A percentile compares a stretch with the other conserved stretches of the same genome.
Evolutionary conservation across 139 green algal genomes (phyloP).

Genomic region (Chlorella sp.): DNA sequence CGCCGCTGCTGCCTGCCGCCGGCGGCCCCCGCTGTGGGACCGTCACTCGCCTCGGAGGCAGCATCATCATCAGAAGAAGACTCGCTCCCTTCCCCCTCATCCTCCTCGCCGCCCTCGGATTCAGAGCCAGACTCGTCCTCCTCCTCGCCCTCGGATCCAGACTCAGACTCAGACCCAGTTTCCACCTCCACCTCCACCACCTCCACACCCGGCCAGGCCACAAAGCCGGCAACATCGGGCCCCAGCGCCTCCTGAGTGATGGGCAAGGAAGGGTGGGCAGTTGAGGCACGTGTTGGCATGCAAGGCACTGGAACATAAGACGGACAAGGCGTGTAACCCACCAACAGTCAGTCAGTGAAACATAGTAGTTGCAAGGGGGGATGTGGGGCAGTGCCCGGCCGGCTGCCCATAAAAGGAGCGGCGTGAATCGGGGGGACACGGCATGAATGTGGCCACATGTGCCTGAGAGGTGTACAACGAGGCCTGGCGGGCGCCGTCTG

Average conservation of each 20-base stretch:
- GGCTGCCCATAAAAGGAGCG: no score
- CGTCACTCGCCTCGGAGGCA: no score
- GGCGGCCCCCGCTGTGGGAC: no score
- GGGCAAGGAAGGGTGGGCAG: background rate
- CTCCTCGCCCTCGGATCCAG: background rate
- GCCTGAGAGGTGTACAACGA: no score
- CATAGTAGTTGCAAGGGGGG: no score
- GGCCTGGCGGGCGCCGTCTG: no score
- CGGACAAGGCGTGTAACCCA: no score
- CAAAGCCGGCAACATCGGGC: background rate
- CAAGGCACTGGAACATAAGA: background rate
- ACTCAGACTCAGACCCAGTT: background rate
- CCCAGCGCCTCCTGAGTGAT: background rate
- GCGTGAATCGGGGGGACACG: no score
- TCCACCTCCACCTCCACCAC: conserved; percentile 36
- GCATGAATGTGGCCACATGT: no score
- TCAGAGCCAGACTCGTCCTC: background rate
- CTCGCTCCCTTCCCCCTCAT: background rate
- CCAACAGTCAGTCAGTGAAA: no score
- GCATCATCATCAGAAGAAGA: background rate
- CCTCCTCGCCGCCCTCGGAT: background rate
- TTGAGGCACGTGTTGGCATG: no score
- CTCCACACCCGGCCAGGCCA: conserved; percentile 38
- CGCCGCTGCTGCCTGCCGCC: background rate
- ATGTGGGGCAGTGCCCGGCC: no score